Evolutionary conservation across 768 basidiomycete genomes (phyloP).

Genomic region (Termitomyces titanicus): DNA sequence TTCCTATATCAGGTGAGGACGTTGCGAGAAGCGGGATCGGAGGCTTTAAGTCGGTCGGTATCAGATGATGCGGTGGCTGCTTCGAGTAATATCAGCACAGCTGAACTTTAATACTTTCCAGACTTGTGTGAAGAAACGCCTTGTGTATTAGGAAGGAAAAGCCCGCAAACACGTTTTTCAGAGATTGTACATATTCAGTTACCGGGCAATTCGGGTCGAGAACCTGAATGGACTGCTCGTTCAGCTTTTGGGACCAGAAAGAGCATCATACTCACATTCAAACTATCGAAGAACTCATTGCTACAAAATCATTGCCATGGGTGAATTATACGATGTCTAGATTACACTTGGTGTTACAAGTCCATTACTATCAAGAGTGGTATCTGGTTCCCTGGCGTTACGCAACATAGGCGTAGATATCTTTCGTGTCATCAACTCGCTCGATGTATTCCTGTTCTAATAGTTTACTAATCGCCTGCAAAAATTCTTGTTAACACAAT

Average conservation of each 20-base stretch:
- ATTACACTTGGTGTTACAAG: not conserved
- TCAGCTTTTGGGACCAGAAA: too few relatives aligned
- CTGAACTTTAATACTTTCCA: not conserved
- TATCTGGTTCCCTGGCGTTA: too few relatives aligned
- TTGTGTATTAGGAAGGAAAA: not conserved
- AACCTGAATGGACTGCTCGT: too few relatives aligned
- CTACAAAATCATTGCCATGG: not conserved
- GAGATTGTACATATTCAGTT: too few relatives aligned
- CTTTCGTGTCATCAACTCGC: slow-evolving; percentile 86
- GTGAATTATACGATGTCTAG: not conserved
- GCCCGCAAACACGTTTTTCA: not conserved
- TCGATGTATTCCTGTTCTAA: slow-evolving; percentile 98
- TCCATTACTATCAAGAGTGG: not conserved
- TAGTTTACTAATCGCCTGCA: slow-evolving; percentile 84
- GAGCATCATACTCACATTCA: too few relatives aligned
- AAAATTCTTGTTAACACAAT: slow-evolving; percentile 13
- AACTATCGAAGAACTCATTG: too few relatives aligned
- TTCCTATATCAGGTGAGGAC: slow-evolving; percentile 1
- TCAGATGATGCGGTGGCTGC: slow-evolving; percentile 1
- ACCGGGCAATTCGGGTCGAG: too few relatives aligned
- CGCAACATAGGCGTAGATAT: slow-evolving; percentile 80
- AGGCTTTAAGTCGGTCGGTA: not conserved
- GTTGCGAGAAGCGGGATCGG: slow-evolving; percentile 1
- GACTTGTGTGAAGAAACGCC: not conserved
- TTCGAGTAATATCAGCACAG: not conserved